Evolutionary conservation across 495 filamentous ascomycete genomes (phyloP).

Genomic region (Xylaria telfairii): DNA sequence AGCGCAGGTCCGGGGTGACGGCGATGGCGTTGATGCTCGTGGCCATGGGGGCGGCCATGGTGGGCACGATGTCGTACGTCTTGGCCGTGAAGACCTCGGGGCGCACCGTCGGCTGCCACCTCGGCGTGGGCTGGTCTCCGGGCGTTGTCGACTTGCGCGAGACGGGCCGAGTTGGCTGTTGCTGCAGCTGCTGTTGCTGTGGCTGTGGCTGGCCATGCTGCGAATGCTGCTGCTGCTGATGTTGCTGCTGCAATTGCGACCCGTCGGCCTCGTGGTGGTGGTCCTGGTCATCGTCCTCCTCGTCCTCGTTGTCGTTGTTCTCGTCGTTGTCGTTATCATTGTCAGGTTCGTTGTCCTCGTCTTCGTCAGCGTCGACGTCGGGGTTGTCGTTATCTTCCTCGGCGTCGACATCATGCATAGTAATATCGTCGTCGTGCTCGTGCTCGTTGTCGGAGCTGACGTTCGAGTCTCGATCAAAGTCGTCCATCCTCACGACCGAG

Average conservation of each 20-base stretch:
- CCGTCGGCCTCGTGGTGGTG: conserved; percentile 36
- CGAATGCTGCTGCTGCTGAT: conserved; percentile 26
- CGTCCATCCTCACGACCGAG: conserved; percentile 31
- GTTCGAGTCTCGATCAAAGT: conserved; percentile 58
- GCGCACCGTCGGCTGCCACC: conserved; percentile 69
- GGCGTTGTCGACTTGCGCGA: conserved; percentile 57
- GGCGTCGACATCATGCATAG: conserved; percentile 69
- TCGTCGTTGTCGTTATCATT: conserved; percentile 65
- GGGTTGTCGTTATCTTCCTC: conserved; percentile 44
- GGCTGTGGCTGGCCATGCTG: conserved; percentile 32
- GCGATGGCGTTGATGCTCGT: conserved; percentile 95
- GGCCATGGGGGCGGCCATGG: conserved; percentile 92
- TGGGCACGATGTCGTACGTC: conserved; percentile 94
- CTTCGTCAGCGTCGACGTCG: conserved; percentile 52
- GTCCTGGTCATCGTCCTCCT: conserved; percentile 62
- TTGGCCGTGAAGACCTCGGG: conserved; percentile 80
- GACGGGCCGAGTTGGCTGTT: conserved; percentile 25
- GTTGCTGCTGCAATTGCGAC: conserved; percentile 28
- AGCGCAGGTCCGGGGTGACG: conserved; percentile 92
- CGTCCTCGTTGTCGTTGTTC: conserved; percentile 61
- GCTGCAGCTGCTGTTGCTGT: conserved; percentile 33
- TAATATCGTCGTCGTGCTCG: conserved; percentile 64
- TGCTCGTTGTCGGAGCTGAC: conserved; percentile 72
- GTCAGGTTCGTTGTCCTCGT: conserved; percentile 65
- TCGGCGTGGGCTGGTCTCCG: conserved; percentile 47